Percentiles rank a stretch among this genome's conserved stretches.
These are phyloP conservation scores for Colletotrichum eleusines DNA, from an alignment of 2,329 filamentous ascomycete species.

Conservation along the genomic window DNA sequence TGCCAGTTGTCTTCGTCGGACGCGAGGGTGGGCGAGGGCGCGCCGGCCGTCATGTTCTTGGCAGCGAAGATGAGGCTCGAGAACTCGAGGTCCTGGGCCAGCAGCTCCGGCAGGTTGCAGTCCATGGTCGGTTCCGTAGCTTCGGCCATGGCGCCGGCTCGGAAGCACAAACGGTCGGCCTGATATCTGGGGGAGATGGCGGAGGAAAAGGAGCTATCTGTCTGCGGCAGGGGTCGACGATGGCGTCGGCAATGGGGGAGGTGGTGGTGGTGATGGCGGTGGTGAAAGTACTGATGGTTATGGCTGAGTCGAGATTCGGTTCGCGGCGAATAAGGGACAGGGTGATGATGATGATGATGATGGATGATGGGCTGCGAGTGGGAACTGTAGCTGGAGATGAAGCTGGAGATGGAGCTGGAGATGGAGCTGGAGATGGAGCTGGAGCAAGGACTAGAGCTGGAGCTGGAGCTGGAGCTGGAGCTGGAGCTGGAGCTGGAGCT, in stretches of 20 bases:
- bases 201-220: conserved; percentile 20
- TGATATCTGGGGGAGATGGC: conserved; percentile 8
- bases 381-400: conserved; percentile 43
- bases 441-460: conserved; percentile 28
- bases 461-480: conserved; percentile 31
- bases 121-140: conserved; percentile 47
- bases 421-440: conserved; percentile 42
- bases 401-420: conserved; percentile 43
- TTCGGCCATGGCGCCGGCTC: conserved; percentile 39
- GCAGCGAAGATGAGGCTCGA: conserved; percentile 62
- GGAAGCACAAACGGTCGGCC: conserved; percentile 28
- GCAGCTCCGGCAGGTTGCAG: conserved; percentile 67
- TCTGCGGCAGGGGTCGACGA: not conserved
- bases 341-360: not conserved
- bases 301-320: conserved; percentile 20
- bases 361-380: conserved; percentile 38
- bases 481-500: conserved; percentile 40
- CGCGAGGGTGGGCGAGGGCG: conserved; percentile 55
- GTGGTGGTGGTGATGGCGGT: not conserved
- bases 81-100: conserved; percentile 66
- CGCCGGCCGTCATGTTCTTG: conserved; percentile 65
- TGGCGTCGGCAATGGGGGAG: not conserved
- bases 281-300: not conserved
- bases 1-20: conserved; percentile 43
- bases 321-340: conserved; percentile 6